Conservation (phyloP, 2,329 filamentous ascomycete genomes). For the Aspergillus udagawae region DNA sequence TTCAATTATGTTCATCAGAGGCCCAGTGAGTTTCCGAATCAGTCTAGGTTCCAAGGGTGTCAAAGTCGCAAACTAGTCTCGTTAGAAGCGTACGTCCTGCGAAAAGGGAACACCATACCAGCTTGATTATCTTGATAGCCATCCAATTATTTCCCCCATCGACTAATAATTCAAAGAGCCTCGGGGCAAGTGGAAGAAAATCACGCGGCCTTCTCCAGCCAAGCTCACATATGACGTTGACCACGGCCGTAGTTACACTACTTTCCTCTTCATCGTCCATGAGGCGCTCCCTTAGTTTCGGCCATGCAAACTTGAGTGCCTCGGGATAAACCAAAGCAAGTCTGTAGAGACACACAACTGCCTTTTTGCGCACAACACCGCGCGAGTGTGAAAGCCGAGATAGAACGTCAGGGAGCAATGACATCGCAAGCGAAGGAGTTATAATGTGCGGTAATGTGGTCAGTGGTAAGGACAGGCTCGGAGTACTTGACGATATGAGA, state of each 20-base stretch:
- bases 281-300: constrained; percentile 90
- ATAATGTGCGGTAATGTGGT: constrained; percentile 91
- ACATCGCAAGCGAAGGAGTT: constrained; percentile 86
- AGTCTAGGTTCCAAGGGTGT: constrained; percentile 89
- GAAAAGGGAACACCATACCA: constrained; percentile 53
- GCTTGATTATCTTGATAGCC: constrained; percentile 98
- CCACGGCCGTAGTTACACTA: constrained; percentile 90
- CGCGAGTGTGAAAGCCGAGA: constrained; percentile 84
- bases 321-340: constrained; percentile 95
- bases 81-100: constrained; percentile 17
- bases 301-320: constrained; percentile 87
- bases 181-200: constrained; percentile 84
- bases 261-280: constrained; percentile 87
- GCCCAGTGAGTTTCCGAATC: constrained; percentile 84
- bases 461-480: constrained; percentile 80
- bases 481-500: constrained; percentile 64
- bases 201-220: constrained; percentile 92
- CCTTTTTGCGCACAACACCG: constrained; percentile 87
- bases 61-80: constrained; percentile 76
- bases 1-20: constrained; percentile 85
- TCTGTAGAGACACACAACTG: constrained; percentile 88
- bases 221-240: constrained; percentile 95
- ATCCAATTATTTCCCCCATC: constrained; percentile 98
- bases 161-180: constrained; percentile 87
- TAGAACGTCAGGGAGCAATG: constrained; percentile 78